phyloP scores from a whole-genome alignment of 768 basidiomycete genomes.

The Suillus brevipes region DNA sequence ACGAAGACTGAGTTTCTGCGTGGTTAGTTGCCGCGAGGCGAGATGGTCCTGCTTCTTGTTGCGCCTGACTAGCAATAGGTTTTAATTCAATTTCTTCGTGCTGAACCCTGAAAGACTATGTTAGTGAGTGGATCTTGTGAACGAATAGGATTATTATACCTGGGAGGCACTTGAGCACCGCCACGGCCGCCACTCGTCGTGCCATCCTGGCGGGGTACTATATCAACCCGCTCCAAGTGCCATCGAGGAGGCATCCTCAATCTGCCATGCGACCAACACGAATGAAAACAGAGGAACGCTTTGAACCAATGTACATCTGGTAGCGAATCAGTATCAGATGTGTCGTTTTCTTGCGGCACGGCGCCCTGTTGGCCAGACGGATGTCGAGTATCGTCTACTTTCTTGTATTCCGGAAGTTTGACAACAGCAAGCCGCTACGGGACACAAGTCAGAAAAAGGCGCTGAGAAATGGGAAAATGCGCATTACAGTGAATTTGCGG shows the following conservation, averaged over 20 bases:
- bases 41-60: too few species aligned
- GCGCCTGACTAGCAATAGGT: too few species aligned
- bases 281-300: neutral
- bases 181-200: too few species aligned
- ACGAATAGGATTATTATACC: too few species aligned
- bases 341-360: neutral
- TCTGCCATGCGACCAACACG: neutral
- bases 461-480: neutral
- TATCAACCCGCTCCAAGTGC: neutral
- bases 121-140: too few species aligned
- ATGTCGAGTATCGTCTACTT: neutral
- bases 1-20: neutral
- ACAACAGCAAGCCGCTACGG: neutral
- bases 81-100: too few species aligned
- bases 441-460: neutral
- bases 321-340: neutral
- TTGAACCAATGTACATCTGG: neutral
- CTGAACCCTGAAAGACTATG: too few species aligned
- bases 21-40: neutral
- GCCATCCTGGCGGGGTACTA: neutral
- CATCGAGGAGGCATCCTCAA: neutral
- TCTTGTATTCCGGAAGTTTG: neutral
- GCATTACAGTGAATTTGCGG: neutral
- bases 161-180: neutral
- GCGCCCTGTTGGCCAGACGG: neutral